Evolutionary conservation across 306 rosid species (phyloP).

Genomic region (Pueraria montana): DNA sequence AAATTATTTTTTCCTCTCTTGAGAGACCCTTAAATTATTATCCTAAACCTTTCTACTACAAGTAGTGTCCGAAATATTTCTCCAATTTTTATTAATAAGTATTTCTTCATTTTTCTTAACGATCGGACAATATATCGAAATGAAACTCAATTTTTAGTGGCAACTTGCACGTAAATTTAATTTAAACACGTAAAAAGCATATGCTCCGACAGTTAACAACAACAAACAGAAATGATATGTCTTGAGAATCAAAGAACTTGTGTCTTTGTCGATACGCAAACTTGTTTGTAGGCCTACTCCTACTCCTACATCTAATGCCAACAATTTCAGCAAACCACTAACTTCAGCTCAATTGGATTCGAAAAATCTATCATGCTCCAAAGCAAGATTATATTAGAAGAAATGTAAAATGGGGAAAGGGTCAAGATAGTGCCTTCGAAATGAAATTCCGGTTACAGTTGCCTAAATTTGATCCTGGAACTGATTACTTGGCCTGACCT

Average conservation of each 20-base stretch:
- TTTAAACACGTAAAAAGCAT: neutral
- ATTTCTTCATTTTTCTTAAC: neutral
- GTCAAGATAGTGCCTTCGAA: neutral
- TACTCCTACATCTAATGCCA: neutral
- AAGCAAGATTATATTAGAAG: neutral
- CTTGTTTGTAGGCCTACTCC: constrained; percentile 15
- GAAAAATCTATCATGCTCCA: too few relatives aligned
- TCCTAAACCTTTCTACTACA: neutral
- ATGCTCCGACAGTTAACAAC: neutral
- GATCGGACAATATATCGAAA: neutral
- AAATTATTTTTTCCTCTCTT: too few relatives aligned
- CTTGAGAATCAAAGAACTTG: too few relatives aligned
- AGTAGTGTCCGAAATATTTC: neutral
- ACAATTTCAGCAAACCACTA: constrained; percentile 30
- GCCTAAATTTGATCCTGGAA: neutral
- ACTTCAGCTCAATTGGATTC: neutral
- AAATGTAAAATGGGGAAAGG: too few relatives aligned
- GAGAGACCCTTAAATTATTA: too few relatives aligned
- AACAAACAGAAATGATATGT: neutral
- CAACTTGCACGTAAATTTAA: neutral
- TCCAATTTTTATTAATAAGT: neutral
- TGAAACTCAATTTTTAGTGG: neutral
- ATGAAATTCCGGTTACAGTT: too few relatives aligned
- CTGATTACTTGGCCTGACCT: neutral
- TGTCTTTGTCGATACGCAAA: constrained; percentile 38